These are phyloP conservation scores for Talaromyces marneffei DNA, from an alignment of 2,329 filamentous ascomycete species.

Conservation along the genomic window DNA sequence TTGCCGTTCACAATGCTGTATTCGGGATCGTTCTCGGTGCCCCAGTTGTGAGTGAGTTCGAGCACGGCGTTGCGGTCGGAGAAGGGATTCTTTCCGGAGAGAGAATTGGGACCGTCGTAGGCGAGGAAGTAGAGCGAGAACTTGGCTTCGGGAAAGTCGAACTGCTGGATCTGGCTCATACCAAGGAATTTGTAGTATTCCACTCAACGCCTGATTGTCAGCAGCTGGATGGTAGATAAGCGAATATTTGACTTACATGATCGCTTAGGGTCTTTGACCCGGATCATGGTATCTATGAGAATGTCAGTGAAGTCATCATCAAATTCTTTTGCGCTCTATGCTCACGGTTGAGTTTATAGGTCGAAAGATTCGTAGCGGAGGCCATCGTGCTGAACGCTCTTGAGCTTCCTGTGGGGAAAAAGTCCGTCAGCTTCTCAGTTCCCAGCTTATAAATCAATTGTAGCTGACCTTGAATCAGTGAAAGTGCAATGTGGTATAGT, in stretches of 20 bases:
- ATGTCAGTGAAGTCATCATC: conserved; percentile 13
- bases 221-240: neutral
- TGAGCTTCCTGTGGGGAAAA: conserved; percentile 19
- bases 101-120: conserved; percentile 70
- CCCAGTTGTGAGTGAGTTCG: conserved; percentile 79
- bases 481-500: neutral
- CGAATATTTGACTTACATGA: conserved; percentile 26
- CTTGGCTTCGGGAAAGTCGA: conserved; percentile 77
- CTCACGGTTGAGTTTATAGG: conserved; percentile 61
- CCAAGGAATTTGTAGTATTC: conserved; percentile 94
- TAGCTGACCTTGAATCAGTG: neutral
- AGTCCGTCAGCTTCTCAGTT: conserved; percentile 12
- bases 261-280: conserved; percentile 87
- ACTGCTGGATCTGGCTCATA: conserved; percentile 74
- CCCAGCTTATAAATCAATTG: neutral
- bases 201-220: conserved; percentile 43
- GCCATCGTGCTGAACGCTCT: conserved; percentile 44
- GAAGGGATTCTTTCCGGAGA: conserved; percentile 68
- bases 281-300: conserved; percentile 58
- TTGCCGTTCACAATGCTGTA: conserved; percentile 87
- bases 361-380: conserved; percentile 53
- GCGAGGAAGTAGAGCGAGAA: conserved; percentile 95
- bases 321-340: conserved; percentile 12
- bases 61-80: conserved; percentile 82
- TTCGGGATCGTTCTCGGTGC: conserved; percentile 75